Conservation (phyloP, 805 yeast genomes). For the Ogataea trehaloabstinens region DNA sequence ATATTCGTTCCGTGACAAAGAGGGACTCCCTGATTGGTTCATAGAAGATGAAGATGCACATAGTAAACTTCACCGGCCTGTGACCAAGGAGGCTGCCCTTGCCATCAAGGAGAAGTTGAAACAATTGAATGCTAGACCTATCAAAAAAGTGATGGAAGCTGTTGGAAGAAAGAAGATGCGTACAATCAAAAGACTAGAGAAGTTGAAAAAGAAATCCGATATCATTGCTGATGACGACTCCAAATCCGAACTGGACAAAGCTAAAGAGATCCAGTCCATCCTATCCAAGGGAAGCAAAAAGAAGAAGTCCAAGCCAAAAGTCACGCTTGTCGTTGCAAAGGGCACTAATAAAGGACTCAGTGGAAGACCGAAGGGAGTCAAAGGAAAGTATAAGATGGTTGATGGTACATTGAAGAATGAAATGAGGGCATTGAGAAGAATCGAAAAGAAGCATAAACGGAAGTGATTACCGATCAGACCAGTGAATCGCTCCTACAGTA, state of each 20-base stretch:
- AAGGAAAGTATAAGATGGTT: conserved; percentile 98
- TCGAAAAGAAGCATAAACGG: conserved; percentile 78
- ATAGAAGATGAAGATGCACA: conserved; percentile 87
- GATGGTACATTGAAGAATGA: conserved; percentile 98
- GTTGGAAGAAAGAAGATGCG: conserved; percentile 94
- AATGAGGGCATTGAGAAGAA: conserved; percentile 87
- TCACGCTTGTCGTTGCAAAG: conserved; percentile 82
- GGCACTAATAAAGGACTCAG: conserved; percentile 82
- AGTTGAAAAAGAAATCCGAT: conserved; percentile 89
- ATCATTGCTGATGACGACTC: conserved; percentile 82
- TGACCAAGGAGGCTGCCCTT: conserved; percentile 88
- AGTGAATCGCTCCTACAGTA: too few relatives aligned
- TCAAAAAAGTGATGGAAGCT: conserved; percentile 98
- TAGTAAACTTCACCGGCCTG: conserved; percentile 83
- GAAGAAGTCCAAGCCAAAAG: conserved; percentile 69
- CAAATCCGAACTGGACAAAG: conserved; percentile 90
- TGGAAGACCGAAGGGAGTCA: conserved; percentile 96
- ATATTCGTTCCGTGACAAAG: conserved; percentile 87
- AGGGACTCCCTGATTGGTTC: conserved; percentile 96
- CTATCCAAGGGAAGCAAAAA: conserved; percentile 79
- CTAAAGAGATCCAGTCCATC: conserved; percentile 85
- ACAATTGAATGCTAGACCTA: conserved; percentile 93
- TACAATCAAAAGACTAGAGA: conserved; percentile 82
- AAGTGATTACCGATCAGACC: conserved; percentile 13
- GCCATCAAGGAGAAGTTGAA: conserved; percentile 73